phyloP scores from a whole-genome alignment of 2,329 filamentous ascomycete genomes.

The Phialophora tarda region DNA sequence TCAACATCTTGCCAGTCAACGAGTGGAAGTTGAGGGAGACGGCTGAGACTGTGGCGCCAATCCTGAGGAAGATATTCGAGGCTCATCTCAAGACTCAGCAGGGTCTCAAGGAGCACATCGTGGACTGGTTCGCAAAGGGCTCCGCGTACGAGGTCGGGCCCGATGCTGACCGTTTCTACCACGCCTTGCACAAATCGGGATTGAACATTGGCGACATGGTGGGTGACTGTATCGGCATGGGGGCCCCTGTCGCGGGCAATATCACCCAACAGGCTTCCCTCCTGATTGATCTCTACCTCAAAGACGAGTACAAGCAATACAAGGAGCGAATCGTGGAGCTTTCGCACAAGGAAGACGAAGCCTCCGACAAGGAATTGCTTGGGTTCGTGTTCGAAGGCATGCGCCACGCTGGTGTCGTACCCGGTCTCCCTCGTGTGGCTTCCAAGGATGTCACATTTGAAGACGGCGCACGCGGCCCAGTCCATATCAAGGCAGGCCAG shows the following conservation, averaged over 20 bases:
- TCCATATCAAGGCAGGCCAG: constrained; percentile 54
- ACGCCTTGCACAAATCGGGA: constrained; percentile 55
- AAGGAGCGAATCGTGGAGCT: constrained; percentile 59
- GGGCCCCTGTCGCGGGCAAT: constrained; percentile 57
- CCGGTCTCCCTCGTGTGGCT: constrained; percentile 59
- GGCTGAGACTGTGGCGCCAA: constrained; percentile 48
- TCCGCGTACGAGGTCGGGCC: constrained; percentile 56
- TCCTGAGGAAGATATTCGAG: constrained; percentile 51
- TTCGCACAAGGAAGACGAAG: constrained; percentile 51
- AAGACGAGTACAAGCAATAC: constrained; percentile 56
- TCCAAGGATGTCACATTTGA: constrained; percentile 50
- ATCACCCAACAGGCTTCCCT: constrained; percentile 61
- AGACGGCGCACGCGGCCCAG: constrained; percentile 56
- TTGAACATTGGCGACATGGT: constrained; percentile 57
- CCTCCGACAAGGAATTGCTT: constrained; percentile 55
- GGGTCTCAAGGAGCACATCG: constrained; percentile 50
- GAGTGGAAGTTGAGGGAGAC: constrained; percentile 58
- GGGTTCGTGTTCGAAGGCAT: constrained; percentile 63
- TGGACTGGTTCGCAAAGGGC: constrained; percentile 57
- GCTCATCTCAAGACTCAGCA: constrained; percentile 55
- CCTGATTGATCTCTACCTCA: constrained; percentile 60
- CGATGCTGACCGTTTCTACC: constrained; percentile 59
- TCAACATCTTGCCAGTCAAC: constrained; percentile 58
- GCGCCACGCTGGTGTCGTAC: constrained; percentile 59
- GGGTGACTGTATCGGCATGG: constrained; percentile 58